These are phyloP conservation scores for Rosa rugosa DNA, from an alignment of 306 rosid species.

Conservation along the genomic window DNA sequence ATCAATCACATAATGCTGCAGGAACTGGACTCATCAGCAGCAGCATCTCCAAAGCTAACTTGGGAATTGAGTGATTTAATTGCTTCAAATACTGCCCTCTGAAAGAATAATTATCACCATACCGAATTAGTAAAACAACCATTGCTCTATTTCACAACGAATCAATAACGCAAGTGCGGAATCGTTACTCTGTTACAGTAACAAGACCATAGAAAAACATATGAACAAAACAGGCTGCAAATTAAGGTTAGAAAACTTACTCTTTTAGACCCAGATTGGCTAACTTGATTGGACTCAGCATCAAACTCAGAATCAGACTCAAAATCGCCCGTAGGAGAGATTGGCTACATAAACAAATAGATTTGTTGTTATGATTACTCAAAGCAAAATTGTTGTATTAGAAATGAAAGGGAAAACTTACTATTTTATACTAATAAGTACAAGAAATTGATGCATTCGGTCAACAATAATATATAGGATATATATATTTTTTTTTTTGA, in stretches of 20 bases:
- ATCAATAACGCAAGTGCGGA: too few species aligned
- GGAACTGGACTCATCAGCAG: background rate
- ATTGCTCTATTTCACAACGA: background rate
- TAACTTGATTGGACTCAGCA: background rate
- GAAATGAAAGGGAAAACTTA: too few species aligned
- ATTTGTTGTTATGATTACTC: too few species aligned
- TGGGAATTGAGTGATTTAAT: background rate
- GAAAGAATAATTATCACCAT: background rate
- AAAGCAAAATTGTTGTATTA: too few species aligned
- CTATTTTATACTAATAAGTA: too few species aligned
- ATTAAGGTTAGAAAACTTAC: too few species aligned
- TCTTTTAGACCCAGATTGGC: background rate
- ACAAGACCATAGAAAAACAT: too few species aligned
- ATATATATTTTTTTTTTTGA: too few species aligned
- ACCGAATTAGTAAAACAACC: background rate
- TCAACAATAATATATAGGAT: too few species aligned
- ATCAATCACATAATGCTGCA: slow-evolving; percentile 1
- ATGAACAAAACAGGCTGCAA: too few species aligned
- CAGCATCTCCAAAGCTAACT: background rate
- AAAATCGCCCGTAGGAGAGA: background rate
- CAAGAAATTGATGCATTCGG: too few species aligned
- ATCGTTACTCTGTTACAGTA: too few species aligned
- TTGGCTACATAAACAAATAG: background rate
- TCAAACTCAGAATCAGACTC: background rate
- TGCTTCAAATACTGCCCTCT: background rate